Percentiles rank a stretch among this genome's conserved stretches.
Evolutionary conservation across 2,329 filamentous ascomycete genomes (phyloP).

Genomic region (Fusarium oligoseptatum): DNA sequence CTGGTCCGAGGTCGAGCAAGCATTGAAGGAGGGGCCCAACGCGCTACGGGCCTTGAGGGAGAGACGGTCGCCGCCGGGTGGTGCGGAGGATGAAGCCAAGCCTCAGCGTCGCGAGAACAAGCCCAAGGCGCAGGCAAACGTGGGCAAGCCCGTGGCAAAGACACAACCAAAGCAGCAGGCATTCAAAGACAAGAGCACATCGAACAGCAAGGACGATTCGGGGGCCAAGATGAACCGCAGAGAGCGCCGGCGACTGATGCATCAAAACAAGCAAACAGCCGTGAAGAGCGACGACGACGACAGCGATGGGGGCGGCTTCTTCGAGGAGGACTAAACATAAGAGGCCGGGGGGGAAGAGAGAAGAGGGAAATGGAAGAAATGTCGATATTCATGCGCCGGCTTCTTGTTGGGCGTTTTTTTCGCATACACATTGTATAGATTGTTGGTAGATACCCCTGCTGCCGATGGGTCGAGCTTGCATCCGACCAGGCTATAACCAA

Average conservation of each 20-base stretch:
- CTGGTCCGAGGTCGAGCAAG: conserved; percentile 76
- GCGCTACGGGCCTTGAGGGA: conserved; percentile 69
- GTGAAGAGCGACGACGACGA: conserved; percentile 59
- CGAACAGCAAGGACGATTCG: conserved; percentile 36
- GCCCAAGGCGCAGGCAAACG: conserved; percentile 30
- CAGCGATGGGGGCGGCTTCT: conserved; percentile 70
- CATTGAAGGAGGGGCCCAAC: conserved; percentile 68
- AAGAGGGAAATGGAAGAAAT: neutral
- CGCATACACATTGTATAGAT: conserved; percentile 26
- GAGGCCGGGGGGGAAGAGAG: neutral
- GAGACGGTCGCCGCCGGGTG: conserved; percentile 53
- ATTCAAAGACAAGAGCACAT: conserved; percentile 26
- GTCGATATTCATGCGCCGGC: conserved; percentile 9
- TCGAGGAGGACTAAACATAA: conserved; percentile 55
- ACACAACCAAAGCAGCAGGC: conserved; percentile 40
- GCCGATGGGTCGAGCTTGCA: conserved; percentile 19
- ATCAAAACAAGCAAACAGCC: conserved; percentile 48
- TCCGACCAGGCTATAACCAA: conserved; percentile 27
- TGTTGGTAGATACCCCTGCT: conserved; percentile 40
- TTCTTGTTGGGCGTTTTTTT: conserved; percentile 1
- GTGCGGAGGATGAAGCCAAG: conserved; percentile 22
- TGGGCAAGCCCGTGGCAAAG: conserved; percentile 34
- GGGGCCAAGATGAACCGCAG: conserved; percentile 52
- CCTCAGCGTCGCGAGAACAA: conserved; percentile 32
- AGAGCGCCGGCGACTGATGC: conserved; percentile 53